These are phyloP conservation scores for Lipomyces kockii DNA, from an alignment of 805 yeast genomes.

Conservation along the genomic window DNA sequence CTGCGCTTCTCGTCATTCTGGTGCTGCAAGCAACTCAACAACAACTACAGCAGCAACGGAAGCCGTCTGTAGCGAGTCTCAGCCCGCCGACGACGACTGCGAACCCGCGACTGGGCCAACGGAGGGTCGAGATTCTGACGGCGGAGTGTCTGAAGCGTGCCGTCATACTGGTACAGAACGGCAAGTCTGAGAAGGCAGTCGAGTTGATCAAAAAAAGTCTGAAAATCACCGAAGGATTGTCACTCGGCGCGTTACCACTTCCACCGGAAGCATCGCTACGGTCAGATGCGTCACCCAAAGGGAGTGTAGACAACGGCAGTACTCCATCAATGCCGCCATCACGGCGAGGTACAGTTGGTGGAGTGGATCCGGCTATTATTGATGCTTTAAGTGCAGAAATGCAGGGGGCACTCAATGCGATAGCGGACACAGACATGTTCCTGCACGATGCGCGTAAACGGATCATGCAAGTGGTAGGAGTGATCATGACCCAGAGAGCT, in stretches of 20 bases:
- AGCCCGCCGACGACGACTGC: neutral
- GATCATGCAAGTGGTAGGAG: slow-evolving; percentile 37
- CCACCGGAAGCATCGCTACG: slow-evolving; percentile 5
- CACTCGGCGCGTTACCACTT: slow-evolving; percentile 22
- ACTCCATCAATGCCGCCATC: neutral
- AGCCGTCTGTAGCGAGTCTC: slow-evolving; percentile 4
- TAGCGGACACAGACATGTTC: slow-evolving; percentile 14
- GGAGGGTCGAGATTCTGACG: slow-evolving; percentile 25
- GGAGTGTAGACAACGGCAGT: neutral
- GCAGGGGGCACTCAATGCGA: slow-evolving; percentile 9
- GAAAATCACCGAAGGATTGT: slow-evolving; percentile 16
- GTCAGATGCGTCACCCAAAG: neutral
- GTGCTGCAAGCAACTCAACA: slow-evolving; percentile 4
- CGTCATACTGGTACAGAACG: slow-evolving; percentile 12
- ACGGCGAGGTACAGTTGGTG: neutral
- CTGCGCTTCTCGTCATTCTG: slow-evolving; percentile 6
- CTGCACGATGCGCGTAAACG: slow-evolving; percentile 32
- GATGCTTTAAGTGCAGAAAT: slow-evolving; percentile 8
- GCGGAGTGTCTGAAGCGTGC: slow-evolving; percentile 20
- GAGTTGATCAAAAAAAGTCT: slow-evolving; percentile 13
- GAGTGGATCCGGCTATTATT: slow-evolving; percentile 4
- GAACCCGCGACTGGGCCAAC: slow-evolving; percentile 23
- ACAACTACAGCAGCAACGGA: neutral
- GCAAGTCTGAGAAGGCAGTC: slow-evolving; percentile 18
- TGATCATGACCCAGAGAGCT: slow-evolving; percentile 34